Evolutionary conservation across 2,329 filamentous ascomycete genomes (phyloP).

Genomic region (Xylariaceae sp.): DNA sequence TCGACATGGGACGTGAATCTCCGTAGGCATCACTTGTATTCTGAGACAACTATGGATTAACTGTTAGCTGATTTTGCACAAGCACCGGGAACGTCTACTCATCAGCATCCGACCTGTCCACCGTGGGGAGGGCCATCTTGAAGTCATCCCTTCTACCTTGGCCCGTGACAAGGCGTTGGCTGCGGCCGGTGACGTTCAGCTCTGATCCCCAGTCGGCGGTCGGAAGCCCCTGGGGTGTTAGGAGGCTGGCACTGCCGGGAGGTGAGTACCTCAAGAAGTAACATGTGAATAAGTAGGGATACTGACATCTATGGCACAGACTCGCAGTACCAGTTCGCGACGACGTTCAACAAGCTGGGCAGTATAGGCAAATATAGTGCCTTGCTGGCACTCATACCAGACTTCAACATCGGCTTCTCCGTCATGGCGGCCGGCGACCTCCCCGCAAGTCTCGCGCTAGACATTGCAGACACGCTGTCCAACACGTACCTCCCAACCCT

Average conservation of each 20-base stretch:
- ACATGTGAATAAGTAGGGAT: neutral
- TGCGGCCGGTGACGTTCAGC: conserved; percentile 28
- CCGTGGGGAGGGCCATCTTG: conserved; percentile 29
- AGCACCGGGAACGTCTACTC: conserved; percentile 33
- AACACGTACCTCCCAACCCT: conserved; percentile 29
- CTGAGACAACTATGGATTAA: neutral
- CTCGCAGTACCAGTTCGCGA: conserved; percentile 24
- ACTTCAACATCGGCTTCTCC: conserved; percentile 32
- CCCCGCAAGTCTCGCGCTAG: conserved; percentile 23
- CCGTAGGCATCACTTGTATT: conserved; percentile 19
- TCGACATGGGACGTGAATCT: conserved; percentile 29
- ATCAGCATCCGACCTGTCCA: conserved; percentile 28
- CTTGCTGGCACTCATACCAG: conserved; percentile 31
- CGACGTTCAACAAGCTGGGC: conserved; percentile 33
- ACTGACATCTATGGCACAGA: conserved; percentile 12
- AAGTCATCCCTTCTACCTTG: conserved; percentile 28
- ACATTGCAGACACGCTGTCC: conserved; percentile 30
- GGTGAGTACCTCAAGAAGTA: conserved; percentile 8
- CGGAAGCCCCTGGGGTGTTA: conserved; percentile 32
- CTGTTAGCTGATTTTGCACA: neutral
- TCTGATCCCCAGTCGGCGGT: conserved; percentile 28
- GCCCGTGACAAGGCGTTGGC: conserved; percentile 30
- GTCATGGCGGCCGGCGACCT: conserved; percentile 29
- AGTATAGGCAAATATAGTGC: conserved; percentile 29
- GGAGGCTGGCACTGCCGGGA: conserved; percentile 23